phyloP scores from a whole-genome alignment of 495 filamentous ascomycete species.

The Pyronema domesticum region DNA sequence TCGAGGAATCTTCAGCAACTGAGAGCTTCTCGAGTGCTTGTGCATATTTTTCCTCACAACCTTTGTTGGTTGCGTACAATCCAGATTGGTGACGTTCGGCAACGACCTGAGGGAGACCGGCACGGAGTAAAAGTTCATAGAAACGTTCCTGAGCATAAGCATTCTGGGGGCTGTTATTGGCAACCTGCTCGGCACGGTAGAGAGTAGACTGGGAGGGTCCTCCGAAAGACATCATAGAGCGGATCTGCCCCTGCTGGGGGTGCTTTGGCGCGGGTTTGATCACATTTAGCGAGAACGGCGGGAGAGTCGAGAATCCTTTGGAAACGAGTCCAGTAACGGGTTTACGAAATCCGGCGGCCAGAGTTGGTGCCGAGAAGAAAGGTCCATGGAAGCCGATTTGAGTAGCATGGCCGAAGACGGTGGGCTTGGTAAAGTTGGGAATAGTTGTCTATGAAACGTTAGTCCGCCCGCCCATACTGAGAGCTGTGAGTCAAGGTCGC shows the following conservation, averaged over 20 bases:
- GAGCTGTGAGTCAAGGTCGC: not conserved
- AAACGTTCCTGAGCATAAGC: conserved; percentile 78
- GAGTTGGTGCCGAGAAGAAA: not conserved
- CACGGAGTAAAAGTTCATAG: conserved; percentile 75
- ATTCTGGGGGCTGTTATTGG: conserved; percentile 78
- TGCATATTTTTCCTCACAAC: conserved; percentile 54
- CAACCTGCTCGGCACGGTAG: conserved; percentile 63
- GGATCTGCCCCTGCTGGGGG: conserved; percentile 14
- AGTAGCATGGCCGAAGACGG: not conserved
- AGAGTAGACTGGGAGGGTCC: conserved; percentile 40
- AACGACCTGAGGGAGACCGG: conserved; percentile 81
- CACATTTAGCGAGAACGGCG: not conserved
- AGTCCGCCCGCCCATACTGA: no score
- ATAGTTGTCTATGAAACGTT: not conserved
- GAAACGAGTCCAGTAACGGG: conserved; percentile 1
- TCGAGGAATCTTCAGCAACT: conserved; percentile 31
- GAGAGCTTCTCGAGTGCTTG: conserved; percentile 54
- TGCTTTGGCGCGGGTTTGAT: conserved; percentile 15
- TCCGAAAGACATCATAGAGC: conserved; percentile 32
- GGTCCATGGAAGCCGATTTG: not conserved
- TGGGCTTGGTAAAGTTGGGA: not conserved
- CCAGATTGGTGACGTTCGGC: conserved; percentile 74
- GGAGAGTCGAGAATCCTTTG: not conserved
- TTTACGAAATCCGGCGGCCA: not conserved
- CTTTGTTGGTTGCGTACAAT: conserved; percentile 58